A percentile compares a stretch with the other conserved stretches of the same genome.
Evolutionary conservation across 1,284 basidiomycete genomes (phyloP).

Genomic region (Neolentinus lepideus): DNA sequence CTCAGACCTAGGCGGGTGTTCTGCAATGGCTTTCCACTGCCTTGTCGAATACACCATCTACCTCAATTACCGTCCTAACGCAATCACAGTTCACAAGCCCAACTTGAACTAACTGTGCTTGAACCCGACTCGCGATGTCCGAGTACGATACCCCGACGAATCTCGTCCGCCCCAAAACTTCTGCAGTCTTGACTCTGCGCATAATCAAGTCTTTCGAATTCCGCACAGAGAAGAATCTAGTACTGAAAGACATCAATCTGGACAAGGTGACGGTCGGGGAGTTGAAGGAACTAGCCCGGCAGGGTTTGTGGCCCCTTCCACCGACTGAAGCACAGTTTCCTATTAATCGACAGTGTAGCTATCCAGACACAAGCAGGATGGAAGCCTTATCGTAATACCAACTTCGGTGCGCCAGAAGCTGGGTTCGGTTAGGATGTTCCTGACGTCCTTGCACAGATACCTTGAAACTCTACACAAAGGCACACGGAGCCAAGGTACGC

Average conservation of each 20-base stretch:
- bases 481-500: constrained; percentile 86
- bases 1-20: too few species aligned
- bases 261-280: constrained; percentile 69
- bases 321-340: constrained; percentile 5
- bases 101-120: not conserved
- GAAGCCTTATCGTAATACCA: constrained; percentile 77
- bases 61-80: not conserved
- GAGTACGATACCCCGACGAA: constrained; percentile 57
- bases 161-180: constrained; percentile 56
- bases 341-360: constrained; percentile 32
- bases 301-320: constrained; percentile 38
- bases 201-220: constrained; percentile 95
- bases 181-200: constrained; percentile 82
- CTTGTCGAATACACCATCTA: not conserved
- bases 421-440: not conserved
- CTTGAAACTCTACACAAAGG: constrained; percentile 89
- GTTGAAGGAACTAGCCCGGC: constrained; percentile 64
- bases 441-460: constrained; percentile 54
- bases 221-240: constrained; percentile 84
- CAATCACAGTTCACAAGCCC: not conserved
- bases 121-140: constrained; percentile 21
- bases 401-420: constrained; percentile 45
- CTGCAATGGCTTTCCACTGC: not conserved
- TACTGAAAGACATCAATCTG: constrained; percentile 80
- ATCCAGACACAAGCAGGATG: constrained; percentile 70